These are phyloP conservation scores for Durio zibethinus DNA, from an alignment of 345 rosid species.

Conservation along the genomic window DNA sequence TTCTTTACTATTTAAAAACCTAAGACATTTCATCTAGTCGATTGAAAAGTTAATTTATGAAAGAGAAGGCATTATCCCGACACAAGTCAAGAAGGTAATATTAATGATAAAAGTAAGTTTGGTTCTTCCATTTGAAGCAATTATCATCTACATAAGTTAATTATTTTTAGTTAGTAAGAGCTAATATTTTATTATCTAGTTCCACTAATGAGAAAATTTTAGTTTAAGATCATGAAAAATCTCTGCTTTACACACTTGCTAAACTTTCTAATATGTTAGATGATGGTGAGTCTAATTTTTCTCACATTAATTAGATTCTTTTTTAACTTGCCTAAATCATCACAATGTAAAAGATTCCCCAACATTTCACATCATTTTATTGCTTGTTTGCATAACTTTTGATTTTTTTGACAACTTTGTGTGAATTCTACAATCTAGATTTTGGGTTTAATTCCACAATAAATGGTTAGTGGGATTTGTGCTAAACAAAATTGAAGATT, in stretches of 20 bases:
- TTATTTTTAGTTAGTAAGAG: constrained; percentile 5
- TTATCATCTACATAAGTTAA: neutral
- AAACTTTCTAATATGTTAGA: constrained; percentile 22
- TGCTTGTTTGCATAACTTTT: no score
- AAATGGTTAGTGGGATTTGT: no score
- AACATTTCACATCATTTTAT: no score
- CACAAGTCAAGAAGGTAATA: constrained; percentile 24
- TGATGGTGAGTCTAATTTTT: constrained; percentile 18
- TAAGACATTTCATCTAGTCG: constrained; percentile 3
- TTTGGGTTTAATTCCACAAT: no score
- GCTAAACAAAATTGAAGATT: neutral
- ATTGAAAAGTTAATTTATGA: constrained; percentile 21
- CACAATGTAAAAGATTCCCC: no score
- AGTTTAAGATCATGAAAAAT: constrained; percentile 30
- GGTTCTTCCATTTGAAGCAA: neutral
- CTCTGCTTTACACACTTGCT: constrained; percentile 24
- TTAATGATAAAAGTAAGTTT: constrained; percentile 23
- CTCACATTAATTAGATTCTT: neutral
- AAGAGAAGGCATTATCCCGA: constrained; percentile 11
- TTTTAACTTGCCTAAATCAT: neutral
- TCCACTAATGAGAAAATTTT: neutral
- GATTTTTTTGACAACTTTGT: no score
- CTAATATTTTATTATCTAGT: constrained; percentile 8
- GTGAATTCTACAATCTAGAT: no score
- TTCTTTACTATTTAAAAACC: no score